Base-by-base conservation (phyloP, 2,329 filamentous ascomycete species). In the Oidium heveae region DNA sequence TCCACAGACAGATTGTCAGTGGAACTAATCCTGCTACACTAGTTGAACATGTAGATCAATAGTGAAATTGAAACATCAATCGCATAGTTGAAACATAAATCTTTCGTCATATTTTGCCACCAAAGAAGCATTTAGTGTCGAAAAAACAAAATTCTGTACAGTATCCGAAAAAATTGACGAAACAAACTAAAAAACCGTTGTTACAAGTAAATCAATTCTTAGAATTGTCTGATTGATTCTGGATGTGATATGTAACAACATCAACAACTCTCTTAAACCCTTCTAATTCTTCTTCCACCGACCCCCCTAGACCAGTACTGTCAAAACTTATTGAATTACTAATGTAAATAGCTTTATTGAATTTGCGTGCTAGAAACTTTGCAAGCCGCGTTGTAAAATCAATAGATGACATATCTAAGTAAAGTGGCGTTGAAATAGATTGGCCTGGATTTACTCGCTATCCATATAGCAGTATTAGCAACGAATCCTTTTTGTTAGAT, bases 251-350 rank as follows among this genome's bases (percentile, higher is more conserved):
- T 64, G 80, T 69, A 15, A 88, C 75, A 50, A 84, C 76, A 56
- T 83, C 75, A 34, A 88, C 79, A 43, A 94, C 78, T 59, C 74
- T 75, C 62, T 76, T 79, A 61, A 95, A 81, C 0, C 83, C 86
- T 64, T 89, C 86, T 79, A 95, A 88, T 69, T 96, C 89, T 71
- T 96, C 91, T 64, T 95, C 88, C 7, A 89, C 78, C 0, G 79
- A 84, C 20, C 86, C 83, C 10, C 86, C 86, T 62, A 87, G 76
- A 1, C 81, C 83, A 6, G 80, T 75, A 62, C 74, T 78, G 15
- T 76, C 76, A 58, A 95, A 79, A 60, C 81, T 86, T 62, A 93
- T 79, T 36, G 87, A 94, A 64, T 85, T 93, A 22, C 85, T 85
- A 18, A 96, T 85, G 66, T 95, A 96, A n/a, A 85, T 80, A 0